A percentile compares a stretch with the other conserved stretches of the same genome.
Evolutionary conservation across 495 filamentous ascomycete species (phyloP).

Genomic region (Pyrenula aspistea): DNA sequence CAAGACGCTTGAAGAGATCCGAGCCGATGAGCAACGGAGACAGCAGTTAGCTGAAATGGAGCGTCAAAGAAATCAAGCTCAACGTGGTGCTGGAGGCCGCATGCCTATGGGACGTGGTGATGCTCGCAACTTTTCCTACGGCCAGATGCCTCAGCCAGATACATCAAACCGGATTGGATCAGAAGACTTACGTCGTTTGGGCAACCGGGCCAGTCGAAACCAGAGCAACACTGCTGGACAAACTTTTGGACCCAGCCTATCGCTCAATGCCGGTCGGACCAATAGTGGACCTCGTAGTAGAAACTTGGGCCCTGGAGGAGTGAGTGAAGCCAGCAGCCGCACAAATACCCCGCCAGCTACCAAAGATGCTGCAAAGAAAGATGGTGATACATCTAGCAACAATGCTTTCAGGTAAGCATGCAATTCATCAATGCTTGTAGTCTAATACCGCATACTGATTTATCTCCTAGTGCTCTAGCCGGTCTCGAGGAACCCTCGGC

Average conservation of each 20-base stretch:
- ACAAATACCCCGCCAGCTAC: conserved; percentile 70
- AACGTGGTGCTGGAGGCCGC: conserved; percentile 47
- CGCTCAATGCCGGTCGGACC: conserved; percentile 61
- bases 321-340: conserved; percentile 72
- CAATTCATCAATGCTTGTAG: conserved; percentile 1
- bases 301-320: conserved; percentile 64
- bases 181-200: conserved; percentile 76
- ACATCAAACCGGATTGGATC: conserved; percentile 70
- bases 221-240: conserved; percentile 42
- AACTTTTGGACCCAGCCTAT: conserved; percentile 59
- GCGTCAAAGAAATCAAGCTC: conserved; percentile 31
- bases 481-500: conserved; percentile 38
- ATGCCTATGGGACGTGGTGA: conserved; percentile 59
- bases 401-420: conserved; percentile 78
- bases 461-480: conserved; percentile 40
- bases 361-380: conserved; percentile 55
- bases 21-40: conserved; percentile 67
- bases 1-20: conserved; percentile 88
- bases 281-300: conserved; percentile 59
- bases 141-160: conserved; percentile 51
- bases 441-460: conserved; percentile 18
- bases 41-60: conserved; percentile 48
- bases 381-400: conserved; percentile 42
- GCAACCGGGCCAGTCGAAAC: conserved; percentile 47
- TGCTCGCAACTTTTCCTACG: conserved; percentile 64